Evolutionary conservation across 306 rosid genomes (phyloP).

Genomic region (Rosa chinensis): DNA sequence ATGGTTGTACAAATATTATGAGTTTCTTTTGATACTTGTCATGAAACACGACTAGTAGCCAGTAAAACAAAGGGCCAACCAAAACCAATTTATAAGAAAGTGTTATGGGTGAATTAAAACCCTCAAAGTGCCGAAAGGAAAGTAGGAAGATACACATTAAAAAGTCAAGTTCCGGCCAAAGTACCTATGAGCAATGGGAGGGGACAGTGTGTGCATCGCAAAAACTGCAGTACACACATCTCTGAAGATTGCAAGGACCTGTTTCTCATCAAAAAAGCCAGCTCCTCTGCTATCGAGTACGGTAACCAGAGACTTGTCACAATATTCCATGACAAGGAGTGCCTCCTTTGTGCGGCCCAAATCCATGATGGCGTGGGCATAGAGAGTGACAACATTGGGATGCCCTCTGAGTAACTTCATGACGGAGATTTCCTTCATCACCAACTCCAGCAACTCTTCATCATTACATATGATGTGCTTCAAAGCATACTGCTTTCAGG

Average conservation of each 20-base stretch:
- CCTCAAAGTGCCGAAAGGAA: not conserved
- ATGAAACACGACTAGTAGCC: not conserved
- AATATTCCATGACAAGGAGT: slow-evolving; percentile 85
- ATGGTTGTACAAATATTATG: not conserved
- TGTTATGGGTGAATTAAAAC: not conserved
- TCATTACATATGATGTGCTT: slow-evolving; percentile 94
- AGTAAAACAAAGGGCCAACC: not conserved
- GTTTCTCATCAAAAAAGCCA: slow-evolving; percentile 84
- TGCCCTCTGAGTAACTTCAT: slow-evolving; percentile 85
- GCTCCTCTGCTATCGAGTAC: slow-evolving; percentile 90
- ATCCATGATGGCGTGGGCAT: slow-evolving; percentile 74
- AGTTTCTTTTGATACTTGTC: not conserved
- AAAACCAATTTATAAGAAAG: not conserved
- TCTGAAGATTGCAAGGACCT: slow-evolving; percentile 80
- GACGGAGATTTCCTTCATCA: slow-evolving; percentile 76
- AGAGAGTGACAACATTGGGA: slow-evolving; percentile 82
- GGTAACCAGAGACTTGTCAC: slow-evolving; percentile 82
- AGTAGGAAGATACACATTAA: not conserved
- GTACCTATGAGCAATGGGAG: slow-evolving; percentile 95
- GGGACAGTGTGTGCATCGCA: slow-evolving; percentile 91
- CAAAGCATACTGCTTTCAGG: slow-evolving; percentile 91
- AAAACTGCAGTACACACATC: slow-evolving; percentile 91
- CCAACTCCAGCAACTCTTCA: slow-evolving; percentile 80
- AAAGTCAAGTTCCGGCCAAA: slow-evolving; percentile 23
- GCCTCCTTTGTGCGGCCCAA: slow-evolving; percentile 97